Base-by-base conservation (phyloP, 306 rosid genomes). In the Amphicarpaea edgeworthii region DNA sequence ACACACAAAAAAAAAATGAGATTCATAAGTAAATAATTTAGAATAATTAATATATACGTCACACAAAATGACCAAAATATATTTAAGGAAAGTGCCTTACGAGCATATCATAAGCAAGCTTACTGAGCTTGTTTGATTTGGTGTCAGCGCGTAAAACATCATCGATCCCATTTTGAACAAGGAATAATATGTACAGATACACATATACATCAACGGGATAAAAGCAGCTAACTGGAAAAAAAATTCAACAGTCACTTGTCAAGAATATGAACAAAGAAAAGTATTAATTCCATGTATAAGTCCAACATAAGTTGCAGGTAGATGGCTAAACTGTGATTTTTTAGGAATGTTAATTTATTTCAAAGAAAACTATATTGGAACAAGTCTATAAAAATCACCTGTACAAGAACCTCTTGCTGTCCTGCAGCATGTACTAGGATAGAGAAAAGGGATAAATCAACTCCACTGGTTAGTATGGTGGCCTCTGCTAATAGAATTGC, bases 21-120 rank as follows among this genome's bases (percentile, higher is more conserved):
- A 74, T 20, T 5, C 57, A 49, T 61, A 75, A 30, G 50, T 34
- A 75, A 66, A 40, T 49, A 32, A 4, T 75, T 78, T 53, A 69
- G 43, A 61, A 66, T 59, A 12, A 54, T 42, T 21, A n/a, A n/a
- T n/a, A 8, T 60, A 26, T 54, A 28, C 14, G 28, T 26, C 67
- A 34, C 21, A 58, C 28, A 26, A 68, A 68, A 57, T 60, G 42
- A 40, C 53, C 8, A 16, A 65, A 75, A 69, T n/a, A n/a, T n/a
- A 58, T 20, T 32, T 63, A 38, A 20, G 1, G 10, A 5, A 12
- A 41, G 60, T 15, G 15, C 85, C 96, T 90, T 87, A 94, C 97
- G 97, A 94, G 90, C 97, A 91, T 82, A 94, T 93, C 93, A 93
- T 90, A 70, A 93, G 97, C 93, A 94, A 85, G 87, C 88, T 91